phyloP scores from a whole-genome alignment of 257 asterid species.

The Pogostemon cablin region DNA sequence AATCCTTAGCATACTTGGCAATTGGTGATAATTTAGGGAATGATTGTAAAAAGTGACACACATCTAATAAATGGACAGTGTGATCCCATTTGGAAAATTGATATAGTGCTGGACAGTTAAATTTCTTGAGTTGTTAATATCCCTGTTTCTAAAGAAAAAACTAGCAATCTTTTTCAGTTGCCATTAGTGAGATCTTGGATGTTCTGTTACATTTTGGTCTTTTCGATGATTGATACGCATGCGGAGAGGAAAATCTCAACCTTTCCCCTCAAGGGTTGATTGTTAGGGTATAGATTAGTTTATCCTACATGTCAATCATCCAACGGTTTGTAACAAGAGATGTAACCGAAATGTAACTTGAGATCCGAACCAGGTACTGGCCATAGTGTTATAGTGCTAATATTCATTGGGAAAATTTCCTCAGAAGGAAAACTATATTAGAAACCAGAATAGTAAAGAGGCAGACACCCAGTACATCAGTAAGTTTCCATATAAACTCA shows the following conservation, averaged over 20 bases:
- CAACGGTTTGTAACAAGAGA: too few species aligned
- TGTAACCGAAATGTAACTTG: too few species aligned
- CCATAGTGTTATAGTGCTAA: background rate
- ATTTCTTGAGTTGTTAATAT: conserved; percentile 43
- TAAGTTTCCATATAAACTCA: background rate
- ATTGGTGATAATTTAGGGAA: too few species aligned
- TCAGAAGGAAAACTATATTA: background rate
- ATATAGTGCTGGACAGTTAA: conserved; percentile 51
- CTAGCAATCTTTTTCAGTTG: conserved; percentile 25
- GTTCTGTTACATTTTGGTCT: too few species aligned
- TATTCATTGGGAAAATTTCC: background rate
- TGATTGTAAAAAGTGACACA: too few species aligned
- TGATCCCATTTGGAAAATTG: conserved; percentile 39
- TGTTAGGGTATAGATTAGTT: too few species aligned
- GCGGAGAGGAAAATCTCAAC: too few species aligned
- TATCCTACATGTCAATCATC: too few species aligned
- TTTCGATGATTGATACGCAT: background rate
- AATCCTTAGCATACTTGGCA: too few species aligned
- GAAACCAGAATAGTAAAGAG: background rate
- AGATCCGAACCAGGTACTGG: background rate
- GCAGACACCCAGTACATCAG: background rate
- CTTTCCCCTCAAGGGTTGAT: too few species aligned
- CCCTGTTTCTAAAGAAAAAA: conserved; percentile 37
- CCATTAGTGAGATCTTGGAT: background rate
- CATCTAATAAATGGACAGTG: too few species aligned